Percentiles rank a stretch among this genome's conserved stretches.
Evolutionary conservation across 2,329 filamentous ascomycete genomes (phyloP).

Genomic region (Rhynchosporium agropyri): DNA sequence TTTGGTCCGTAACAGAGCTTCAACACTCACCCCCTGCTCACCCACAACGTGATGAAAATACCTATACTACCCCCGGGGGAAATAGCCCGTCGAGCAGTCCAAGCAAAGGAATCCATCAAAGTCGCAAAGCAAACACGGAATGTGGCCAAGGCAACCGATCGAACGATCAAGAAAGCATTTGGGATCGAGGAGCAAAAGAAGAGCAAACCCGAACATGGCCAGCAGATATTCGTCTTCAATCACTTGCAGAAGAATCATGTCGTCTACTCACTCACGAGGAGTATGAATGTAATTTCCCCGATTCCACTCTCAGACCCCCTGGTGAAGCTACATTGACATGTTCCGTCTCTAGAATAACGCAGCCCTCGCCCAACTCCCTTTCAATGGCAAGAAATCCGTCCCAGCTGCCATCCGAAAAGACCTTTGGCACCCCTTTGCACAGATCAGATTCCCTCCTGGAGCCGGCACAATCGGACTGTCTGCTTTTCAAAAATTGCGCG

Average conservation of each 20-base stretch:
- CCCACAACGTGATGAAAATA: constrained; percentile 20
- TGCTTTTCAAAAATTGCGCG: constrained; percentile 65
- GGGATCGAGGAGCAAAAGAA: constrained; percentile 12
- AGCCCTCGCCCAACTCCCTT: constrained; percentile 60
- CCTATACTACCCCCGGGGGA: constrained; percentile 13
- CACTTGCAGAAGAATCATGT: constrained; percentile 47
- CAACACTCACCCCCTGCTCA: background rate
- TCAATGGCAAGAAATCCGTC: constrained; percentile 68
- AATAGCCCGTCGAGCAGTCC: constrained; percentile 19
- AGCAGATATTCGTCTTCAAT: constrained; percentile 45
- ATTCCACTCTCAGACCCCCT: background rate
- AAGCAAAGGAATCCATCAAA: constrained; percentile 17
- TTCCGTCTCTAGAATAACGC: constrained; percentile 45
- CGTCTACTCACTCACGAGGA: constrained; percentile 45
- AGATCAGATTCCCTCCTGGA: constrained; percentile 59
- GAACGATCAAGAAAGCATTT: constrained; percentile 4
- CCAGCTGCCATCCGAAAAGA: constrained; percentile 66
- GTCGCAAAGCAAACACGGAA: constrained; percentile 9
- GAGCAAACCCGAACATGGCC: constrained; percentile 40
- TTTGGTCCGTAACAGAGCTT: background rate
- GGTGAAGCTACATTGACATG: background rate
- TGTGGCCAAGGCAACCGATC: background rate
- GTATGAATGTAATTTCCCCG: constrained; percentile 41
- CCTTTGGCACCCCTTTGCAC: constrained; percentile 64
- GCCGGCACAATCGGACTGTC: constrained; percentile 57